These are phyloP conservation scores for Lathyrus tuberosus DNA, from an alignment of 306 rosid genomes.

Conservation along the genomic window DNA sequence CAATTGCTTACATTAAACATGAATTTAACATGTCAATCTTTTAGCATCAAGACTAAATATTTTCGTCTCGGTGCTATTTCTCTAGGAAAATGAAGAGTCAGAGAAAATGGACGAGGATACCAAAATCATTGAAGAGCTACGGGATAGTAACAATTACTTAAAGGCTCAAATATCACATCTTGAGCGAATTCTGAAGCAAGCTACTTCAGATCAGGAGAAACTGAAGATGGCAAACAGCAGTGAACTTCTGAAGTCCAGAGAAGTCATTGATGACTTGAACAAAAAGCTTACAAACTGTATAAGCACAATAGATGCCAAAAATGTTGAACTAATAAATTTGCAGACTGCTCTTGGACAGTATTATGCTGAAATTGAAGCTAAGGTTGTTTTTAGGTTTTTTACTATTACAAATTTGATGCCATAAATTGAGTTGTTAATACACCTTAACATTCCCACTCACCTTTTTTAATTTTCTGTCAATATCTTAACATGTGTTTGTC, in stretches of 20 bases:
- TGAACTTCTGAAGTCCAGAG: conserved; percentile 70
- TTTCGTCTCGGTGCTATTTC: conserved; percentile 34
- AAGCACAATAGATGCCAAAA: conserved; percentile 79
- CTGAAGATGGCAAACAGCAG: conserved; percentile 53
- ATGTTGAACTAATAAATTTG: conserved; percentile 79
- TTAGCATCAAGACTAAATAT: conserved; percentile 3
- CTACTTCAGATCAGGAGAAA: conserved; percentile 69
- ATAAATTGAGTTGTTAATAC: conserved; percentile 30
- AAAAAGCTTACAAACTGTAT: conserved; percentile 68
- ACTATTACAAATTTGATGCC: not conserved
- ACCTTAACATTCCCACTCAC: not conserved
- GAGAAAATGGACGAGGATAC: conserved; percentile 98
- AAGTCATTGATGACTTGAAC: conserved; percentile 74
- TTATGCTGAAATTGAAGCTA: conserved; percentile 98
- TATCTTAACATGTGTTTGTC: conserved; percentile 2
- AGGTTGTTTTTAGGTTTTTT: conserved; percentile 50
- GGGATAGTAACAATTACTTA: conserved; percentile 62
- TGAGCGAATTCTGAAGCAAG: conserved; percentile 81
- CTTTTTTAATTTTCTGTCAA: not conserved
- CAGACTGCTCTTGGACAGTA: conserved; percentile 99
- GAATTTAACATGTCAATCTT: conserved; percentile 20
- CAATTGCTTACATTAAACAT: conserved; percentile 16
- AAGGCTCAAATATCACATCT: conserved; percentile 64
- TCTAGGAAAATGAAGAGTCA: conserved; percentile 90
- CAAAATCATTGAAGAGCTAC: conserved; percentile 81